Evolutionary conservation across 768 basidiomycete species (phyloP).

Genomic region (Rhodotorula toruloides): DNA sequence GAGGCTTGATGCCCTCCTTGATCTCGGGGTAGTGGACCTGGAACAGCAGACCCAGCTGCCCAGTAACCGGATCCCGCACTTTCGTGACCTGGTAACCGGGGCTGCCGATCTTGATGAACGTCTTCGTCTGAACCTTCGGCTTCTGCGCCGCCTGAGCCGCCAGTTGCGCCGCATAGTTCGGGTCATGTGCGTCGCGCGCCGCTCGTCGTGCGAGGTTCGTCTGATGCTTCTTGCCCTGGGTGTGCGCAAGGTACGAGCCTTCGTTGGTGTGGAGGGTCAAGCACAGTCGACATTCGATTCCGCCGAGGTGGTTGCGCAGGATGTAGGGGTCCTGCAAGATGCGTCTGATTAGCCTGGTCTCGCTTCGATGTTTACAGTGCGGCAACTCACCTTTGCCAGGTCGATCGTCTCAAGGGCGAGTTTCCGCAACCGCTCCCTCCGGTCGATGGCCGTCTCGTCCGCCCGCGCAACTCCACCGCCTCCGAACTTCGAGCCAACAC

Average conservation of each 20-base stretch:
- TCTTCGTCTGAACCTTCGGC: constrained; percentile 71
- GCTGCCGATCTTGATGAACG: constrained; percentile 93
- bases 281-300: constrained; percentile 95
- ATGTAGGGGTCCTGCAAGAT: constrained; percentile 82
- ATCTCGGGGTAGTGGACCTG: constrained; percentile 86
- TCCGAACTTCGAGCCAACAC: constrained; percentile 91
- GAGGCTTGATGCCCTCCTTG: constrained; percentile 73
- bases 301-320: constrained; percentile 95
- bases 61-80: constrained; percentile 71
- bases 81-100: constrained; percentile 91
- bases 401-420: constrained; percentile 60
- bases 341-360: no score
- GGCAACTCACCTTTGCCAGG: constrained; percentile 85
- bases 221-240: constrained; percentile 99
- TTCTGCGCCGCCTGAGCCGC: constrained; percentile 35
- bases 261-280: constrained; percentile 98
- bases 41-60: constrained; percentile 95
- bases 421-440: constrained; percentile 88
- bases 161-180: constrained; percentile 68
- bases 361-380: no score
- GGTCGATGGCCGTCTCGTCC: constrained; percentile 89
- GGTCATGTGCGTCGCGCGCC: constrained; percentile 93
- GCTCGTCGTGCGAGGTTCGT: constrained; percentile 96
- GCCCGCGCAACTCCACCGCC: constrained; percentile 94
- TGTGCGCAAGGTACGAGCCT: constrained; percentile 97